Evolutionary conservation across 768 basidiomycete genomes (phyloP), one percentile per base, ranked within the genome.

Genomic region (Mycena maculata): DNA sequence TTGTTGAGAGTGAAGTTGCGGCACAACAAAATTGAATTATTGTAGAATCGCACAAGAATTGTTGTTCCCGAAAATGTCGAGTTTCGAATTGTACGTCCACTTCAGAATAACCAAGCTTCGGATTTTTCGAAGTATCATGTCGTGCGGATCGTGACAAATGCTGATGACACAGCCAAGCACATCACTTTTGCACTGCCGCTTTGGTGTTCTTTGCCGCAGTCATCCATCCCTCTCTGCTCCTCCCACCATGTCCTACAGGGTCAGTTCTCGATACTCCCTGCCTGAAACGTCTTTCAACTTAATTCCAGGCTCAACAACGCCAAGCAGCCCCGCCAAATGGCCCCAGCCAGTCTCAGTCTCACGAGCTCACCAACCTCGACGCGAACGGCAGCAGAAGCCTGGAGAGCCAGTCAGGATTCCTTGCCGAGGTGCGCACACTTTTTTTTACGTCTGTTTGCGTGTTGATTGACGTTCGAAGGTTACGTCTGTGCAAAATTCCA

Each of bases 401-500:
- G 23, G 60, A 63, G 25, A 53, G 53, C 9, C 65, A 64, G 61
- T 31, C 52, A 16, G 52, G 44, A n/a, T 66, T 65, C 44, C 55
- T 65, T 9, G 41, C 53, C 15, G 68, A 70, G 66, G 62, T 55
- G 53, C 41, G 60, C 30, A 2, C 25, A 4, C 38, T 30, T 13
- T 11, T 18, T 48, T 3, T 13, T n/a, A n/a, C n/a, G 11, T 39
- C 8, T 45, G 3, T 47, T 31, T 23, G 23, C 23, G 22, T 42
- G 25, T 28, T 44, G 20, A 5, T 25, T 25, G 44, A 28, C 39
- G 52, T 50, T 10, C 50, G n/a, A 50, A 86, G 84, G 80, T 80
- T 31, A 68, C 79, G 25, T 79, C 81, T 20, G 79, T 85, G 39
- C 82, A 85, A 71, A 76, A 80, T 58, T 75, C 76, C 36, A 81